Evolutionary conservation across 2,329 filamentous ascomycete species (phyloP).

Genomic region (Colletotrichum sp.): DNA sequence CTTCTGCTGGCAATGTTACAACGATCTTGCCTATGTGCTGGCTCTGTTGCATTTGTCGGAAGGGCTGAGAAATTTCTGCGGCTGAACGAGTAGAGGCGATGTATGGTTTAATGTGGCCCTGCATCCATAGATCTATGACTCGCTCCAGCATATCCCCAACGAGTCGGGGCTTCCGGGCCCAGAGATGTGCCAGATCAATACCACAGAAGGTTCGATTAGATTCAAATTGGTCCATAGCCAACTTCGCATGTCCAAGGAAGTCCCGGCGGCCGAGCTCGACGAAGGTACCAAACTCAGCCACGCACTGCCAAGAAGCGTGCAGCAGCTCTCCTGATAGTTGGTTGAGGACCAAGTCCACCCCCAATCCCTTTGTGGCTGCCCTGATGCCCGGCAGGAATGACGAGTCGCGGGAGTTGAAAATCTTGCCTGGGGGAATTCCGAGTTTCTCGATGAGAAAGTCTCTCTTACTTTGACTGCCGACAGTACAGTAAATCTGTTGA

Average conservation of each 20-base stretch:
- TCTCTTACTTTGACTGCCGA: background rate
- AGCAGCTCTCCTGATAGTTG: slow-evolving; percentile 46
- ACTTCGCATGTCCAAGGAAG: slow-evolving; percentile 39
- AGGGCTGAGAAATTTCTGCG: slow-evolving; percentile 38
- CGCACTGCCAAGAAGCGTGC: slow-evolving; percentile 46
- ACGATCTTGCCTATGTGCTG: slow-evolving; percentile 51
- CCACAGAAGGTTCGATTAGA: slow-evolving; percentile 36
- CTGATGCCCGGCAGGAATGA: background rate
- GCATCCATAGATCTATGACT: background rate
- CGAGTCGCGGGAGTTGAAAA: slow-evolving; percentile 1
- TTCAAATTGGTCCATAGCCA: slow-evolving; percentile 52
- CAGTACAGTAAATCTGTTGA: slow-evolving; percentile 7
- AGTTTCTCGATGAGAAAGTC: background rate
- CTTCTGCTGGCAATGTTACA: slow-evolving; percentile 25
- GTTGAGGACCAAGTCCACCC: slow-evolving; percentile 45
- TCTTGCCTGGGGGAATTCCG: background rate
- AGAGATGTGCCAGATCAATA: slow-evolving; percentile 32
- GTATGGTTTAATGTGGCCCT: background rate
- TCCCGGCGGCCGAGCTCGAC: slow-evolving; percentile 52
- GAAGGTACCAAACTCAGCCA: slow-evolving; percentile 49
- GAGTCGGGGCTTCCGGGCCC: background rate
- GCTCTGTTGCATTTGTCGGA: slow-evolving; percentile 48
- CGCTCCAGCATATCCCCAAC: background rate
- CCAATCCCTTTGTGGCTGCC: background rate
- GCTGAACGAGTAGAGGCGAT: slow-evolving; percentile 23